Evolutionary conservation across 768 basidiomycete species (phyloP).

Genomic region (Calocybe cyanea): DNA sequence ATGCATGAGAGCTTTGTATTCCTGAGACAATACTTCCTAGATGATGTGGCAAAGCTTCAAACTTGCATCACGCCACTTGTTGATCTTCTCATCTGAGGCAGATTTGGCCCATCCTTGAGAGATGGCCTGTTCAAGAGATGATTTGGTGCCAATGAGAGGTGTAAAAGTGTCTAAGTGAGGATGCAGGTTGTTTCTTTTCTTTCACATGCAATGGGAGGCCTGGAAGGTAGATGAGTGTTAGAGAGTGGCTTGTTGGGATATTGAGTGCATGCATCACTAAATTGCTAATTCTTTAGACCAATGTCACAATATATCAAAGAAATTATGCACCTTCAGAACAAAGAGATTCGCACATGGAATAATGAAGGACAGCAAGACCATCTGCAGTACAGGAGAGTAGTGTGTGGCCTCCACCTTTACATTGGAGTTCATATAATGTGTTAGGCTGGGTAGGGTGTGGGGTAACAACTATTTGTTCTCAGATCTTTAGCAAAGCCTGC

Average conservation of each 20-base stretch:
- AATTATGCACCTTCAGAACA: constrained; percentile 74
- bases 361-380: constrained; percentile 92
- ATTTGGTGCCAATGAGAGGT: constrained; percentile 84
- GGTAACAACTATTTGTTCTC: constrained; percentile 61
- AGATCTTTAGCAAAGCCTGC: too few relatives aligned
- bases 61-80: constrained; percentile 60
- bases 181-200: constrained; percentile 66
- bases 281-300: background rate
- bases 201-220: constrained; percentile 70
- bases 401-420: constrained; percentile 93
- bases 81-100: constrained; percentile 46
- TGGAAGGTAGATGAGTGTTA: constrained; percentile 75
- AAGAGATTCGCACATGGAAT: constrained; percentile 90
- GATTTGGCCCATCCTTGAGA: constrained; percentile 61
- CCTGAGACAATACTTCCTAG: constrained; percentile 53
- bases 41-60: constrained; percentile 47
- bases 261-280: constrained; percentile 60
- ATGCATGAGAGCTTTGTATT: constrained; percentile 69
- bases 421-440: constrained; percentile 76
- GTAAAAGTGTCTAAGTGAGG: constrained; percentile 69
- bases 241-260: constrained; percentile 86
- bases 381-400: constrained; percentile 92
- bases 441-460: constrained; percentile 59
- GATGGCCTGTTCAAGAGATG: constrained; percentile 49
- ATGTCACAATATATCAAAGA: background rate